phyloP scores from a whole-genome alignment of 805 yeast genomes.

The Helenozyma rhizophorensis region DNA sequence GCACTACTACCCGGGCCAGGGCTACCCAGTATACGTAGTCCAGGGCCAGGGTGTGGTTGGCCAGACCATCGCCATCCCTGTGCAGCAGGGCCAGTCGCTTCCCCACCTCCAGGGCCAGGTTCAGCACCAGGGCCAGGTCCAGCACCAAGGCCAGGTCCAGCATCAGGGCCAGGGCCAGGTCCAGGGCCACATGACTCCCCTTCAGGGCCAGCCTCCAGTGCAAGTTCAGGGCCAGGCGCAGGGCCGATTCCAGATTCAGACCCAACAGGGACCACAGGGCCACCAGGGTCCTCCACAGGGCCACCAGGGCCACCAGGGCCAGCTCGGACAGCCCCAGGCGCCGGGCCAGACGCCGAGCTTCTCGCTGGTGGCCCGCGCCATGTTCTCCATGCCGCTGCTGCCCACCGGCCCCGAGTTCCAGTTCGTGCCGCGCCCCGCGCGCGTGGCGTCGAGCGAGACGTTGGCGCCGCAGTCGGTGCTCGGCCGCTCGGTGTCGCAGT shows the following conservation, averaged over 20 bases:
- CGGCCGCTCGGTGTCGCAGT: constrained; percentile 18
- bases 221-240: not conserved
- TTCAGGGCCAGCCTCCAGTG: not conserved
- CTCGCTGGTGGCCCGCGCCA: too few species aligned
- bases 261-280: not conserved
- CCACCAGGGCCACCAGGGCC: too few species aligned
- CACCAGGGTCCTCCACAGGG: too few species aligned
- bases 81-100: constrained; percentile 4
- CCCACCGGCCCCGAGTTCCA: constrained; percentile 16
- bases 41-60: constrained; percentile 14
- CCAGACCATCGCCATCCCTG: constrained; percentile 9
- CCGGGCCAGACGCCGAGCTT: too few species aligned
- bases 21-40: constrained; percentile 36
- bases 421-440: constrained; percentile 1
- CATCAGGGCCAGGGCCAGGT: constrained; percentile 1
- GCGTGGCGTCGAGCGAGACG: constrained; percentile 14
- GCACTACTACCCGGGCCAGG: constrained; percentile 23
- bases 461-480: constrained; percentile 5
- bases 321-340: too few species aligned
- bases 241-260: constrained; percentile 1
- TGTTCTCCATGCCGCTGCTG: constrained; percentile 27
- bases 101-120: constrained; percentile 2
- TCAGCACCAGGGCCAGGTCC: not conserved
- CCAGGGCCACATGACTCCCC: too few species aligned
- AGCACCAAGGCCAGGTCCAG: not conserved